Evolutionary conservation across 2,329 filamentous ascomycete species (phyloP), one percentile per base, ranked within the genome.

Genomic region (Penicillium sp.): DNA sequence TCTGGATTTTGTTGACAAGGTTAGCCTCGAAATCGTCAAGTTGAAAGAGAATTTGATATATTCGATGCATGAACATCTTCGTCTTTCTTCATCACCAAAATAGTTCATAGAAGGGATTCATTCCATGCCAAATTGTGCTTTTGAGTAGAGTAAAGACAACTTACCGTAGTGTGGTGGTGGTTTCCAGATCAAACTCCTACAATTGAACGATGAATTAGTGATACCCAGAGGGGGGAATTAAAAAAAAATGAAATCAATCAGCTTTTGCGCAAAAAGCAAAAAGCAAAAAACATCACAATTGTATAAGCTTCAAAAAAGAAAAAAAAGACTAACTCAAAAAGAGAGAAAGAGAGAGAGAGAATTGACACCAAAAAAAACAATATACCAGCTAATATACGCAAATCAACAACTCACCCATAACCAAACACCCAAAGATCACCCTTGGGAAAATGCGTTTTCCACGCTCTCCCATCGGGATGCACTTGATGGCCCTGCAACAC

Each of bases 151-250:
- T 11, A 32, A 11, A 3, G n/a, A 9, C 9, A 37, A 37, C 68
- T 53, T 84, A 96, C 91, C 91, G 67, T 86, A 96, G 66, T 95
- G 88, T 57, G 93, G 93, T 52, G 93, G 93, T 48, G 93, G 91
- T 69, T 97, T 98, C 90, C 90, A 98, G 61, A 98, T 96, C 66
- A 98, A 73, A 68, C 90, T 95, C 73, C 91, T 93, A 44, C 25
- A 40, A 4, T 27, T 12, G n/a, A 18, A 18, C 18, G 18, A 18
- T 18, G 18, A 18, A 18, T 18, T 18, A 18, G 18, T 18, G 18
- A 18, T 18, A 18, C 18, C 18, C 29, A 36, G 18, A 32, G 4
- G 29, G 29, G 29, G 8, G 4, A 8, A 32, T 18, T n/a, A n/a
- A n/a, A 11, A 32, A 5, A 32, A 32, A 32, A 32, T 5, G 29